Conservation (phyloP, 1,284 basidiomycete species). For the Irpex lacteus region DNA sequence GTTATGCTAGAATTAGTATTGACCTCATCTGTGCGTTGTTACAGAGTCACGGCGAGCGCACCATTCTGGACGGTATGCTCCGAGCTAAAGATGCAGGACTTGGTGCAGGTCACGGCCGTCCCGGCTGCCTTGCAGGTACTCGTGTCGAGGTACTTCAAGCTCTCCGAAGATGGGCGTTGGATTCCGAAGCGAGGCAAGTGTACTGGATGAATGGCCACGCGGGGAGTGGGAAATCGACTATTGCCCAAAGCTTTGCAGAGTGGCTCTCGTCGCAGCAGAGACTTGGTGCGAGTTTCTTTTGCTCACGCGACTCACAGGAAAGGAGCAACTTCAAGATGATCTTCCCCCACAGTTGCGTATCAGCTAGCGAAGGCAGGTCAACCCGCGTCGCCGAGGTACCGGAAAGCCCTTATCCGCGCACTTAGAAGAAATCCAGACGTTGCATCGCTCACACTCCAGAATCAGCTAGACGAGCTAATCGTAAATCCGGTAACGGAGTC, state of each 20-base stretch:
- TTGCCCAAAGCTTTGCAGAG: slow-evolving; percentile 15
- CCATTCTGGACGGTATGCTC: background rate
- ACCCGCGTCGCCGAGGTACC: slow-evolving; percentile 13
- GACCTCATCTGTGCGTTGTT: background rate
- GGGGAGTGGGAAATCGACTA: slow-evolving; percentile 15
- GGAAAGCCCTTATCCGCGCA: slow-evolving; percentile 8
- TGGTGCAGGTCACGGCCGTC: background rate
- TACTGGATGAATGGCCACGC: slow-evolving; percentile 16
- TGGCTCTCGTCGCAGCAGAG: background rate
- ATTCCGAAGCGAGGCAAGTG: background rate
- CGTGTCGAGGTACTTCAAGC: background rate
- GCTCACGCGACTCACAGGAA: slow-evolving; percentile 21
- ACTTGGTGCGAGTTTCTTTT: slow-evolving; percentile 32
- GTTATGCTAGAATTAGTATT: background rate
- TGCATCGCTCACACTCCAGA: slow-evolving; percentile 3
- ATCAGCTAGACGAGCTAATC: slow-evolving; percentile 22
- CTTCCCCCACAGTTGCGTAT: slow-evolving; percentile 24
- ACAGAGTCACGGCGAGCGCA: background rate
- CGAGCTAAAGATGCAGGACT: background rate
- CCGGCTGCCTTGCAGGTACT: background rate
- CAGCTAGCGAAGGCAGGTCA: slow-evolving; percentile 19
- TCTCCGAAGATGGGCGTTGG: background rate
- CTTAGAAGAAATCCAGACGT: slow-evolving; percentile 16
- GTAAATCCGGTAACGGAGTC: slow-evolving; percentile 16
- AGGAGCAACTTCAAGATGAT: slow-evolving; percentile 20